Evolutionary conservation across 331 rosid species (phyloP).

Genomic region (Rosa hybrid): DNA sequence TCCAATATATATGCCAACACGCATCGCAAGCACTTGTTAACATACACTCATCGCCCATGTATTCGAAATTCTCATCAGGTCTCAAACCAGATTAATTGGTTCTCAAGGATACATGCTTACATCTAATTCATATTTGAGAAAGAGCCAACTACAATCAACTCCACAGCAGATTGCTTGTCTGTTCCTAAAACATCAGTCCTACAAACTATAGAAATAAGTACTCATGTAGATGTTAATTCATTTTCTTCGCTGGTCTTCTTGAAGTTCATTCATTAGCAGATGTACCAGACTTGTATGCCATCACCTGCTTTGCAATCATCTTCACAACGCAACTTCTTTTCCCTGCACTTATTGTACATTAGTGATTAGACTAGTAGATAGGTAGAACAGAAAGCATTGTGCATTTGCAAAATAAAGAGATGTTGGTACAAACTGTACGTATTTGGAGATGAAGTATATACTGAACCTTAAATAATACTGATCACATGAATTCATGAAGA

Average conservation of each 20-base stretch:
- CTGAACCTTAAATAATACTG: too few relatives aligned
- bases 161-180: background rate
- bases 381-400: background rate
- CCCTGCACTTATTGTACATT: slow-evolving; percentile 42
- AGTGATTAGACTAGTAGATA: background rate
- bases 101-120: too few relatives aligned
- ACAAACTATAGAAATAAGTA: too few relatives aligned
- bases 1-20: too few relatives aligned
- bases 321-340: slow-evolving; percentile 65
- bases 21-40: too few relatives aligned
- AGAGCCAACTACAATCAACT: background rate
- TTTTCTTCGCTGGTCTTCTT: slow-evolving; percentile 9
- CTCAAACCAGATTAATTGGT: too few relatives aligned
- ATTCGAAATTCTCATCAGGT: too few relatives aligned
- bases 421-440: background rate
- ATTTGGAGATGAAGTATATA: background rate
- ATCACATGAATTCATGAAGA: background rate
- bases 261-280: slow-evolving; percentile 63
- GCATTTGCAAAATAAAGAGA: background rate
- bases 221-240: background rate
- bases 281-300: slow-evolving; percentile 74
- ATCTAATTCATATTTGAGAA: too few relatives aligned
- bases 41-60: too few relatives aligned
- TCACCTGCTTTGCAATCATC: slow-evolving; percentile 58
- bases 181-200: too few relatives aligned